These are phyloP conservation scores for Suillus luteus DNA, from an alignment of 768 basidiomycete species.

Conservation along the genomic window DNA sequence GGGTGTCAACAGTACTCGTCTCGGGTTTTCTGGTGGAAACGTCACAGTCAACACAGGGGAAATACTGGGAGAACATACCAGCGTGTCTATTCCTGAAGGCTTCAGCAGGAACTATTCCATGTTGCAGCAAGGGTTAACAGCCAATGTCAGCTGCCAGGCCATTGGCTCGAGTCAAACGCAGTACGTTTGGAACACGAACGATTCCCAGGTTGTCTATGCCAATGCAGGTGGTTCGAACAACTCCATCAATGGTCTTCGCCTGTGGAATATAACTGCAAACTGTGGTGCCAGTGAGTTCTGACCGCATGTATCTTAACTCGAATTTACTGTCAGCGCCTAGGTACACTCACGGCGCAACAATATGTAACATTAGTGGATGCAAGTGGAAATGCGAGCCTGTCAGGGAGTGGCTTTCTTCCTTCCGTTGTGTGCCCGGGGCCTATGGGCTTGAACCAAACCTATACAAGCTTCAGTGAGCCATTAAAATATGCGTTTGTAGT, in stretches of 20 bases:
- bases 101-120: constrained; percentile 9
- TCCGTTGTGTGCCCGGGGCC: constrained; percentile 17
- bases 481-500: neutral
- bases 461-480: constrained; percentile 1
- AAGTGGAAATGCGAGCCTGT: neutral
- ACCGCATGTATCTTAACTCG: neutral
- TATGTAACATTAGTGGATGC: constrained; percentile 12
- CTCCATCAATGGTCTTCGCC: neutral
- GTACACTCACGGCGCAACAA: neutral
- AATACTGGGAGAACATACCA: neutral
- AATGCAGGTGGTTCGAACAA: neutral
- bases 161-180: constrained; percentile 3
- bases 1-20: neutral
- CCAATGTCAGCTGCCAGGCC: constrained; percentile 4
- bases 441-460: neutral
- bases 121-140: constrained; percentile 12
- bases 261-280: constrained; percentile 10
- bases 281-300: constrained; percentile 6
- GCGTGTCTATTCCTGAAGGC: constrained; percentile 1
- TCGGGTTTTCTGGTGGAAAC: neutral
- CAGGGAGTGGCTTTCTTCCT: constrained; percentile 11
- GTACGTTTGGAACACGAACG: constrained; percentile 1
- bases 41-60: neutral
- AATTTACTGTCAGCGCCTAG: neutral
- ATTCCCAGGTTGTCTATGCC: neutral